phyloP scores from a whole-genome alignment of 768 basidiomycete genomes.

The Phanerochaete carnosa region DNA sequence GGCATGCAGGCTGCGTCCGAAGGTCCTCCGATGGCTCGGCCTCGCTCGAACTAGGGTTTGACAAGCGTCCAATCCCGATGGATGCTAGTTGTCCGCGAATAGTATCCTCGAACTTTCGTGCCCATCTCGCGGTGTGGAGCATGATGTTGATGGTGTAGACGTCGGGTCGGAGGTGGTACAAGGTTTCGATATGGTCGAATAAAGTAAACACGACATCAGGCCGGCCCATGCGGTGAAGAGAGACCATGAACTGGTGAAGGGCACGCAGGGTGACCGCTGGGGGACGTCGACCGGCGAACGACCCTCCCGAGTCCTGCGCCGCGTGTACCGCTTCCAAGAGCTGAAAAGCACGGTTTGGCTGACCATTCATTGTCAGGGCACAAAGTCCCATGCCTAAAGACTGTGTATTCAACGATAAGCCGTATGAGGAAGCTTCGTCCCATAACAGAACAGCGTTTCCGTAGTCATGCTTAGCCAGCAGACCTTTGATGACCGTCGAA shows the following conservation, averaged over 20 bases:
- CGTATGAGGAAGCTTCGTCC: conserved; percentile 8
- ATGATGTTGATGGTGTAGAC: conserved; percentile 54
- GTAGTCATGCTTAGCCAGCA: conserved; percentile 43
- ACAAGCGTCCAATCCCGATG: conserved; percentile 32
- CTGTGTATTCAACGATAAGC: conserved; percentile 40
- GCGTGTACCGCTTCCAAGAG: conserved; percentile 40
- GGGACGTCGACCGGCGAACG: not conserved
- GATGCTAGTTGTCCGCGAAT: conserved; percentile 48
- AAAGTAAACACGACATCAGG: conserved; percentile 63
- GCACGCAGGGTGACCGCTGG: conserved; percentile 3
- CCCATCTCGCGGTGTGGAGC: conserved; percentile 56
- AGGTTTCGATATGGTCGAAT: conserved; percentile 60
- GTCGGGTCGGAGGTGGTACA: conserved; percentile 60
- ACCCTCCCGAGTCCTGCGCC: not conserved
- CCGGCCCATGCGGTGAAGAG: conserved; percentile 45
- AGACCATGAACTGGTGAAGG: conserved; percentile 11
- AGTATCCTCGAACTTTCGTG: conserved; percentile 48
- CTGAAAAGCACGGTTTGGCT: conserved; percentile 44
- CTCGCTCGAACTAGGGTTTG: conserved; percentile 27
- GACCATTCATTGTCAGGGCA: conserved; percentile 39
- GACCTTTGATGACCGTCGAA: conserved; percentile 50
- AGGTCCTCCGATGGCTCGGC: not conserved
- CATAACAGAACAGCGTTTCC: conserved; percentile 36
- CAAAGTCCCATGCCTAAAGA: conserved; percentile 51
- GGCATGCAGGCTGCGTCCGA: not conserved